Evolutionary conservation across 2,329 filamentous ascomycete species (phyloP), one percentile per base, ranked within the genome.

Genomic region (Monosporascus sp.): DNA sequence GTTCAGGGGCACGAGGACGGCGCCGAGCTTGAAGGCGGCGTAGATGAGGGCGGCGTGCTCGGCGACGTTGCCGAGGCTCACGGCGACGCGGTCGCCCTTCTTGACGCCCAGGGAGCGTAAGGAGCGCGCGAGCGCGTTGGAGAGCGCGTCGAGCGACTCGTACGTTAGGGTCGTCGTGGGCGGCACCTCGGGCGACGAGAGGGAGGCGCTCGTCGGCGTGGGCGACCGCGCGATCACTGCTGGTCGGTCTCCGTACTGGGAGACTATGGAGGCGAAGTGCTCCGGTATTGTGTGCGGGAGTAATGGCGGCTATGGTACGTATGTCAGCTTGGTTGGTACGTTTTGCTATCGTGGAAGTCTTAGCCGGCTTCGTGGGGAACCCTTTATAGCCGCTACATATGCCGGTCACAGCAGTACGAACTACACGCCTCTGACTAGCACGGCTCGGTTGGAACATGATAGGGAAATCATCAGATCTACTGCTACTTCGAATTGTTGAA

Each of bases 11-110:
- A 96, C 92, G 57, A 97, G 76, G 49, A 97, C 83, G 24, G 90
- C 93, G n/a, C 94, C 94, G 9, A 97, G 80, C 71, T 97, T 97
- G 76, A 93, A 96, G 51, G 94, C 70, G 1, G 92, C 92, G 71
- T 97, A 97, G 6, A 88, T 93, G 20, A 94, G 79, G 48, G 86
- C 85, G 3, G 89, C 90, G 67, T 90, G 93, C 69, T 96, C 91
- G 60, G 86, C 75, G 42, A 84, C 86, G 70, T 96, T 97, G 17
- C 93, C 93, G 49, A 97, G 74, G 55, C 86, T 93, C 25, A 97
- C 84, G 15, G 89, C 92, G 11, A 97, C 89, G 34, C 90, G 81
- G 66, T 95, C 87, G 5, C 90, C 91, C 64, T 92, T 95, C 55
- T 73, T 77, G 1, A 97, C 88, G 3, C 90, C 90, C 0, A 86